These are phyloP conservation scores for Solanum hybrid DNA, from an alignment of 305 asterid species.

Conservation along the genomic window DNA sequence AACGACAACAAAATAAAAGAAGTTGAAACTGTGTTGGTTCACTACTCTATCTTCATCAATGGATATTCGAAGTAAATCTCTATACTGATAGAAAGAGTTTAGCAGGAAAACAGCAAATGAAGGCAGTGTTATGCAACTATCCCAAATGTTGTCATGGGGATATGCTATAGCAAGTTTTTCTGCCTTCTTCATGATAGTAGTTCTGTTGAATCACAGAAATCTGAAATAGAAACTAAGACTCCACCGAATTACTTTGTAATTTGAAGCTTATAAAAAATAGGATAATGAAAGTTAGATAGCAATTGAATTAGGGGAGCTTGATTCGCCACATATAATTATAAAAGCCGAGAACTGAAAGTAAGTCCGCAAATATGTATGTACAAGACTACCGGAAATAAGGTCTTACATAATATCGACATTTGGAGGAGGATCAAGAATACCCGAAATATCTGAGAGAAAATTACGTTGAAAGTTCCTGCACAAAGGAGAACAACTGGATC, in stretches of 20 bases:
- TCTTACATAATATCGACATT: conserved; percentile 25
- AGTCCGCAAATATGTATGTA: background rate
- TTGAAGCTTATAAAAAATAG: background rate
- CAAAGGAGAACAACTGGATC: background rate
- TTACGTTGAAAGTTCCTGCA: conserved; percentile 79
- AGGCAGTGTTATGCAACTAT: background rate
- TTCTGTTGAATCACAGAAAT: background rate
- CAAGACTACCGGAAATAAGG: background rate
- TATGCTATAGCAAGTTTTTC: background rate
- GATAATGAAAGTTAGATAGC: background rate
- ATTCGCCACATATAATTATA: background rate
- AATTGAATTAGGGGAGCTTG: background rate
- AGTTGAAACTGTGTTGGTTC: background rate
- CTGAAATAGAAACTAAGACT: background rate
- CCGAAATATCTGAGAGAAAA: conserved; percentile 44
- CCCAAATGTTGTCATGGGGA: background rate
- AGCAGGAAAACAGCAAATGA: background rate
- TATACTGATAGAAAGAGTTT: background rate
- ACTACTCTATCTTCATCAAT: background rate
- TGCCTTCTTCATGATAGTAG: background rate
- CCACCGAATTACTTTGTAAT: background rate
- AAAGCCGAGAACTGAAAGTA: background rate
- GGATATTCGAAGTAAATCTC: background rate
- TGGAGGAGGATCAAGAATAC: conserved; percentile 31
- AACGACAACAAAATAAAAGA: background rate